Base-by-base conservation (phyloP, 768 basidiomycete genomes). In the Pholiota molesta region DNA sequence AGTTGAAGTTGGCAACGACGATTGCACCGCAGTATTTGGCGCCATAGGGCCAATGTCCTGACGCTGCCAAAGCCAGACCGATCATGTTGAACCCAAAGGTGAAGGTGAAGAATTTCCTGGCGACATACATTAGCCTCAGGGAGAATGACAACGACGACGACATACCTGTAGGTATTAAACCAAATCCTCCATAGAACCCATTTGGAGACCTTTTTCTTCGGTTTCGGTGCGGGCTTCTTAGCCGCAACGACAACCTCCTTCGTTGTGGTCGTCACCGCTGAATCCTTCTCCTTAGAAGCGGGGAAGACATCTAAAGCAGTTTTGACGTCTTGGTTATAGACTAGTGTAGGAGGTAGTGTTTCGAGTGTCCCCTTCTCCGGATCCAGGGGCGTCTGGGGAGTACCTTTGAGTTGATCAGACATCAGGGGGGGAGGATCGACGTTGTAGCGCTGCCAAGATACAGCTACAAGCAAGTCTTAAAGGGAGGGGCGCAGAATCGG, bases 101-200 rank as follows among this genome's bases (percentile, higher is more conserved):
- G 54, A 90, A 79, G 1, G 83, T 84, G 71, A 91, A 91, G 66
- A 91, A 87, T 72, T 89, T 89, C 63, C 89, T 89, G 55, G 10
- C 29, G 14, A 61, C 17, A 45, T n/a, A 19, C 52, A 21, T 57
- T 21, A 62, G 56, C 31, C 35, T 35, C 29, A 23, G 35, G 7
- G n/a, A 55, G 17, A 31, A 33, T 23, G 1, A 16, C 26, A 7
- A 21, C 13, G 35, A 56, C 26, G 52, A 49, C 13, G 23, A 51
- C 29, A 59, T 63, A 88, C 89, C 87, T 78, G 72, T 91, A 91
- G 0, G 83, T 86, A 66, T 91, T 89, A 74, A 86, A 91, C 88
- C 89, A 91, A 42, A 90, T 72, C 49, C 73, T 79, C 77, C 81
- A 86, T 52, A 79, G 71, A 39, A 88, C 81, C 78, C 86, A 87